Conservation (phyloP, 2,329 filamentous ascomycete species). For the Coniochaeta pulveracea region DNA sequence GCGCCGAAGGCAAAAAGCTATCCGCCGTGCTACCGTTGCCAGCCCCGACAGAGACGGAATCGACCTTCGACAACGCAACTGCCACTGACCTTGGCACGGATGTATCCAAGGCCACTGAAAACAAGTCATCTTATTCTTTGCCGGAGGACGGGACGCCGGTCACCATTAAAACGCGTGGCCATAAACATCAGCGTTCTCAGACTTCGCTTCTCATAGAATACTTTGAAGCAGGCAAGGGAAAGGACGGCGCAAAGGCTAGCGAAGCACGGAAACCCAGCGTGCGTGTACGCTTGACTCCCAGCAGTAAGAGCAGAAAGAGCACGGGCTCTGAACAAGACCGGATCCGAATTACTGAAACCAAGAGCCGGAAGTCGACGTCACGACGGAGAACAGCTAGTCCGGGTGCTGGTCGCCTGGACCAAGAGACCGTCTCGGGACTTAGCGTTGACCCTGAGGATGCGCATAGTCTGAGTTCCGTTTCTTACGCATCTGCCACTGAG, state of each 20-base stretch:
- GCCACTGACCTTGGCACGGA: conserved; percentile 58
- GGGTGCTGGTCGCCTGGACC: conserved; percentile 49
- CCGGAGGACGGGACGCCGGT: conserved; percentile 84
- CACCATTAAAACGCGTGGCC: conserved; percentile 71
- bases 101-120: conserved; percentile 55
- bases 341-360: conserved; percentile 77
- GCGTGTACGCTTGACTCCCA: conserved; percentile 63
- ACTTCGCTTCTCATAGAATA: conserved; percentile 91
- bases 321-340: conserved; percentile 52
- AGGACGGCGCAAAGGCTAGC: conserved; percentile 35
- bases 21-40: conserved; percentile 51
- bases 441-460: conserved; percentile 41
- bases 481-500: conserved; percentile 68
- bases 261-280: conserved; percentile 71
- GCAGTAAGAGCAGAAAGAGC: conserved; percentile 31
- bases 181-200: conserved; percentile 56
- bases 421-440: conserved; percentile 24
- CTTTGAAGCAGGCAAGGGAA: conserved; percentile 67
- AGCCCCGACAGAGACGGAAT: conserved; percentile 66
- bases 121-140: conserved; percentile 66
- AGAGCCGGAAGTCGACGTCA: conserved; percentile 47
- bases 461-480: conserved; percentile 56
- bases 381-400: conserved; percentile 21
- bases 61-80: conserved; percentile 32
- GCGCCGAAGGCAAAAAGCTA: conserved; percentile 38